A percentile compares a stretch with the other conserved stretches of the same genome.
Evolutionary conservation across 2,329 filamentous ascomycete genomes (phyloP).

Genomic region (Trichoderma brevicompactum): DNA sequence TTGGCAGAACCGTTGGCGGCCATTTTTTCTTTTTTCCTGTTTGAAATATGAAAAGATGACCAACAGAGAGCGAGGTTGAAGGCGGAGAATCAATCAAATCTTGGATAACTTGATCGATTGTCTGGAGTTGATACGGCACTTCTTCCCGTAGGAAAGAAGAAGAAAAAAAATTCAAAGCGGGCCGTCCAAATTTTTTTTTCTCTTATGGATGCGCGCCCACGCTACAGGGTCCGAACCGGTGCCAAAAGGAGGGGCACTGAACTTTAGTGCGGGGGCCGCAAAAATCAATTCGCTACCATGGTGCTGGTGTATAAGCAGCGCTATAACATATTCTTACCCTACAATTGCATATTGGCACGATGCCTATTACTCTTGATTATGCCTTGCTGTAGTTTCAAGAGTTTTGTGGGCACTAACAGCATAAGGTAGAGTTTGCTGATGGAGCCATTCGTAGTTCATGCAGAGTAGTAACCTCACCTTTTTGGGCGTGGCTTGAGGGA

Average conservation of each 20-base stretch:
- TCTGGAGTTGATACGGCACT: constrained; percentile 50
- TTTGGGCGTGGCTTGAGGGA: too few relatives aligned
- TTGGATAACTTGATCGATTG: constrained; percentile 41
- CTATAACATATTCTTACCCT: too few relatives aligned
- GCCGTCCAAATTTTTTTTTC: constrained; percentile 34
- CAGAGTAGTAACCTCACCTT: too few relatives aligned
- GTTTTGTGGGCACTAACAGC: too few relatives aligned
- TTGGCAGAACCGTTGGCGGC: constrained; percentile 61
- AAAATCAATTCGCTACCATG: neutral
- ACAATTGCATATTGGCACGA: too few relatives aligned
- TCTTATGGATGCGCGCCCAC: neutral
- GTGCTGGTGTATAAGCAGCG: too few relatives aligned
- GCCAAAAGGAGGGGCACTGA: constrained; percentile 25
- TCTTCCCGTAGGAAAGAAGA: constrained; percentile 59
- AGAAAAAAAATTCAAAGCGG: constrained; percentile 42
- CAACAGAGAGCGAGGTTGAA: constrained; percentile 47
- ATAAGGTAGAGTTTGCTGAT: too few relatives aligned
- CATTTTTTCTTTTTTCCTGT: constrained; percentile 51
- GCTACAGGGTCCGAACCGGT: constrained; percentile 13
- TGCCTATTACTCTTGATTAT: too few relatives aligned
- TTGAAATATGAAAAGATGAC: constrained; percentile 36
- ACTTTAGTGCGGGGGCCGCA: neutral
- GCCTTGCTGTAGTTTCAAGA: too few relatives aligned
- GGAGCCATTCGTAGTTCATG: too few relatives aligned
- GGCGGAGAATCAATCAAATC: constrained; percentile 43